phyloP scores from a whole-genome alignment of 331 rosid species.

The Pyracantha coccinea region DNA sequence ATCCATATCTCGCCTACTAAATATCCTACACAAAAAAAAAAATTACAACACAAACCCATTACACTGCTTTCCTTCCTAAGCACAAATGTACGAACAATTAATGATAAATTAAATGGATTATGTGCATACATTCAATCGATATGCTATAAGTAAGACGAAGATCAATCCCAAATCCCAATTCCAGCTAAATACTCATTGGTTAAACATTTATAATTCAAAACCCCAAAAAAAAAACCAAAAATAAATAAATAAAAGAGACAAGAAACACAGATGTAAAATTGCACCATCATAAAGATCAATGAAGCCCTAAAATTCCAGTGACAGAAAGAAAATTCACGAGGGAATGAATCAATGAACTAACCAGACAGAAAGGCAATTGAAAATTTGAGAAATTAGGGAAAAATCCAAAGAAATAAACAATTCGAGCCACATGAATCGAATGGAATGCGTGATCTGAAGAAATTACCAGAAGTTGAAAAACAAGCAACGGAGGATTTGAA shows the following conservation, averaged over 20 bases:
- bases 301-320: neutral
- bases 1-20: slow-evolving; percentile 40
- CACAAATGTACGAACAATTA: neutral
- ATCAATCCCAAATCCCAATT: neutral
- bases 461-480: neutral
- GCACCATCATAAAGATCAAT: neutral
- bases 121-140: neutral
- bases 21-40: neutral
- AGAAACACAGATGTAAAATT: neutral
- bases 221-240: too few species aligned
- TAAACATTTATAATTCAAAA: neutral
- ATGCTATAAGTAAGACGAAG: neutral
- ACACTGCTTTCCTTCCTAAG: neutral
- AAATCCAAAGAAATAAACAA: neutral
- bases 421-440: neutral
- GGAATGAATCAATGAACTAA: neutral
- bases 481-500: neutral
- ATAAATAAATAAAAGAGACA: too few species aligned
- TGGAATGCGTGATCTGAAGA: neutral
- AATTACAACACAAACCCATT: neutral
- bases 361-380: neutral
- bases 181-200: neutral
- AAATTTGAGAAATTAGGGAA: neutral
- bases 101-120: neutral
- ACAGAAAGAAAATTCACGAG: neutral